phyloP scores from a whole-genome alignment of 2,329 filamentous ascomycete species.

The Grosmannia clavigera region DNA sequence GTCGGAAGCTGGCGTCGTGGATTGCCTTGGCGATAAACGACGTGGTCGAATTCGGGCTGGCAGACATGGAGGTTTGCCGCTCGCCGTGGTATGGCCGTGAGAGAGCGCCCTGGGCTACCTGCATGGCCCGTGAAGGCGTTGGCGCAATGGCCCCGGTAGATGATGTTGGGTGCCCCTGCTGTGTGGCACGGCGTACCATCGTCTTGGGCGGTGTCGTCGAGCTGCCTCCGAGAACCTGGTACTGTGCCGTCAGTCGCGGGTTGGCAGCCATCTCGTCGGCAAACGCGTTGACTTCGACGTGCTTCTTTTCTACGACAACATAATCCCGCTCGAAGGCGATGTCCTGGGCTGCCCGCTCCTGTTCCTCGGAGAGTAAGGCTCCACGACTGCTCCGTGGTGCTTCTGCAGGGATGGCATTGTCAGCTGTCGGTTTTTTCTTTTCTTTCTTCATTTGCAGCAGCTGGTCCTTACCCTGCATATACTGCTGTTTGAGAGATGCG shows the following conservation, averaged over 20 bases:
- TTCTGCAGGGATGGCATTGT: background rate
- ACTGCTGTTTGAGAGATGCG: conserved; percentile 21
- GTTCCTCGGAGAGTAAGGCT: conserved; percentile 28
- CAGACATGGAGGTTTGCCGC: conserved; percentile 65
- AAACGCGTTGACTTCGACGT: conserved; percentile 93
- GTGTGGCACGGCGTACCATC: conserved; percentile 67
- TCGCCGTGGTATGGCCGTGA: conserved; percentile 49
- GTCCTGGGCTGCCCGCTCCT: conserved; percentile 68
- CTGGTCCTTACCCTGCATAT: conserved; percentile 3
- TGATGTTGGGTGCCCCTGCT: conserved; percentile 59
- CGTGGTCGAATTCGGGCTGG: conserved; percentile 58
- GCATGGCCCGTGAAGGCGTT: conserved; percentile 58
- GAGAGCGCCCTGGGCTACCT: conserved; percentile 56
- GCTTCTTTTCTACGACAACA: conserved; percentile 86
- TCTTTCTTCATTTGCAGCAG: background rate
- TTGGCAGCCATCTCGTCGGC: conserved; percentile 89
- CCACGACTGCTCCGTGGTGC: background rate
- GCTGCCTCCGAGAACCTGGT: conserved; percentile 18
- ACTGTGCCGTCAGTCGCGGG: conserved; percentile 46
- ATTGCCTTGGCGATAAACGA: conserved; percentile 92
- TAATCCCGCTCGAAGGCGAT: conserved; percentile 88
- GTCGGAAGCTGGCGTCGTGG: conserved; percentile 72
- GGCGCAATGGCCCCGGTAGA: conserved; percentile 56
- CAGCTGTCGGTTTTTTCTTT: background rate
- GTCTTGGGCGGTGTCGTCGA: conserved; percentile 37